Conservation (phyloP, 768 basidiomycete species). For the Leucosporidium creatinivorum region DNA sequence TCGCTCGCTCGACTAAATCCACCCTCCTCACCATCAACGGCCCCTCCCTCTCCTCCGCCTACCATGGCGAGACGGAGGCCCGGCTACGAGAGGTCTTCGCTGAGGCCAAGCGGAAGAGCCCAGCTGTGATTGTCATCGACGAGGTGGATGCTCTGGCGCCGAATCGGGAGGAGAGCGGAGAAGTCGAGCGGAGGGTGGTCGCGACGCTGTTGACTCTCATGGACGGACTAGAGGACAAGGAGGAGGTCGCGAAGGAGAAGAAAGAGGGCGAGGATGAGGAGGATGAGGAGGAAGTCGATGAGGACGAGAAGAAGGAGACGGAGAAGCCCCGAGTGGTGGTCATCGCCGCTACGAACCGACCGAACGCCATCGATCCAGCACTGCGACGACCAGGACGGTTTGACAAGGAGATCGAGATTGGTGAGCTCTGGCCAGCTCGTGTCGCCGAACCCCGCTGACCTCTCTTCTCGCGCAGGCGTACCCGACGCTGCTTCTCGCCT, state of each 20-base stretch:
- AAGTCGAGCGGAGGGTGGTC: conserved; percentile 93
- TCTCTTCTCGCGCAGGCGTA: conserved; percentile 55
- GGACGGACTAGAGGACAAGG: conserved; percentile 60
- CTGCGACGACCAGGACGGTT: conserved; percentile 81
- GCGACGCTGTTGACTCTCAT: conserved; percentile 89
- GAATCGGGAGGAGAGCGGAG: conserved; percentile 78
- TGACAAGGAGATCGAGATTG: conserved; percentile 92
- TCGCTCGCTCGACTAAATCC: conserved; percentile 77
- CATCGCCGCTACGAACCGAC: conserved; percentile 90
- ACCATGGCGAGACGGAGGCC: conserved; percentile 94
- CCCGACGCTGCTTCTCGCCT: conserved; percentile 78
- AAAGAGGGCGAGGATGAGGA: conserved; percentile 42
- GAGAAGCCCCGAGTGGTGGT: conserved; percentile 63
- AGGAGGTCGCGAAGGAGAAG: conserved; percentile 50
- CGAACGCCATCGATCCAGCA: conserved; percentile 92
- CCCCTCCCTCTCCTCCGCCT: conserved; percentile 87
- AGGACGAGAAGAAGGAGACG: conserved; percentile 10
- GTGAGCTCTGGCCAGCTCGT: conserved; percentile 43
- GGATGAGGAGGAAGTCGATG: conserved; percentile 16
- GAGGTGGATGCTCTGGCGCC: conserved; percentile 95
- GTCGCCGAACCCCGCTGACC: background rate
- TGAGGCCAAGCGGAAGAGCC: conserved; percentile 69
- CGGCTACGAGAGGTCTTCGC: conserved; percentile 81
- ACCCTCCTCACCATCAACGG: conserved; percentile 91
- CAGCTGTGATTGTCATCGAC: conserved; percentile 89